A percentile compares a stretch with the other conserved stretches of the same genome.
phyloP scores from a whole-genome alignment of 2,329 filamentous ascomycete species.

The Zymoseptoria brevis region DNA sequence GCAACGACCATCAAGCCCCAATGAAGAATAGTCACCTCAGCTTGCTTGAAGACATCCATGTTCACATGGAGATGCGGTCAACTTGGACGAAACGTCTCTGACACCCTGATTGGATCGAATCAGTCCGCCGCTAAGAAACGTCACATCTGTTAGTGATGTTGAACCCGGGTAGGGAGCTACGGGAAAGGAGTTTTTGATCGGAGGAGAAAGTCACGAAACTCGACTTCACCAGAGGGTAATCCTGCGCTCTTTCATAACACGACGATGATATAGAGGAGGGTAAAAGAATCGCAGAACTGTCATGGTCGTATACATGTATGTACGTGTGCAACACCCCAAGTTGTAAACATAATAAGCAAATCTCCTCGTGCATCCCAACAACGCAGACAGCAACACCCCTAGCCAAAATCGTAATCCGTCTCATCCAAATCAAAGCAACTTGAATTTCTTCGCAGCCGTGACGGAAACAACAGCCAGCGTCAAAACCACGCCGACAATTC shows the following conservation, averaged over 20 bases:
- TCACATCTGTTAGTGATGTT: background rate
- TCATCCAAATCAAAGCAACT: background rate
- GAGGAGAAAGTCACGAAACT: too few relatives aligned
- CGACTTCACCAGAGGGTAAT: too few relatives aligned
- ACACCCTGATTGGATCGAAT: background rate
- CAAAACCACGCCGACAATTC: slow-evolving; percentile 51
- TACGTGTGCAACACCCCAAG: background rate
- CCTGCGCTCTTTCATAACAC: too few relatives aligned
- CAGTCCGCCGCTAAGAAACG: background rate
- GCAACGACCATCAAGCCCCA: too few relatives aligned
- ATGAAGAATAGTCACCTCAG: too few relatives aligned
- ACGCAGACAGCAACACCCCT: background rate
- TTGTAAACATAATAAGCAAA: background rate
- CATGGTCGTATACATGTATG: background rate
- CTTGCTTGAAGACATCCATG: too few relatives aligned
- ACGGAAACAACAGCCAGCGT: slow-evolving; percentile 35
- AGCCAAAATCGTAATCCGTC: background rate
- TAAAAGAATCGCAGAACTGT: background rate
- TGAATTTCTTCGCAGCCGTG: slow-evolving; percentile 32
- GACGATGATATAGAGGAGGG: too few relatives aligned
- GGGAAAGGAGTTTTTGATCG: too few relatives aligned
- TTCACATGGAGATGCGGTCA: too few relatives aligned
- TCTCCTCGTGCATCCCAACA: background rate
- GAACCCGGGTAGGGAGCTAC: background rate
- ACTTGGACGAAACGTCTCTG: too few relatives aligned